Conservation (phyloP, 192 early-diverging fungal species). For the Backusella luteola region DNA sequence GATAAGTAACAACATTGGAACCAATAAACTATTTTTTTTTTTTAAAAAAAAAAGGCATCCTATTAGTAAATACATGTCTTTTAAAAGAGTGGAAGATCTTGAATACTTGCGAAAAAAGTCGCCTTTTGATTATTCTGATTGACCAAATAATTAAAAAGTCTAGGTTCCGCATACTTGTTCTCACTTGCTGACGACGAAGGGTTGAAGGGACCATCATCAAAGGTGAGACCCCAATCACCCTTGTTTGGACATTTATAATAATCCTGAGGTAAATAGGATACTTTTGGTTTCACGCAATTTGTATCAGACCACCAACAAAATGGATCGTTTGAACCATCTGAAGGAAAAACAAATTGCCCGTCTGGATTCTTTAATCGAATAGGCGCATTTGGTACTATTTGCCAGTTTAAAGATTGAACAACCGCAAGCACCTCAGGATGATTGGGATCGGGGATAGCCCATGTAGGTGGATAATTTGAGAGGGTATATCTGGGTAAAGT, state of each 20-base stretch:
- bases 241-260: conserved; percentile 14
- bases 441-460: conserved; percentile 29
- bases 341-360: conserved; percentile 15
- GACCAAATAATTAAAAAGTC: conserved; percentile 19
- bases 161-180: conserved; percentile 12
- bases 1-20: conserved; percentile 31
- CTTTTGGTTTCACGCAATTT: conserved; percentile 20
- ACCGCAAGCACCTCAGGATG: conserved; percentile 19
- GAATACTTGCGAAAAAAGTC: conserved; percentile 20
- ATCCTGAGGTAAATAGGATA: conserved; percentile 26
- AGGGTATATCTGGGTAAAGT: conserved; percentile 3
- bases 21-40: conserved; percentile 35
- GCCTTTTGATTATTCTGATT: conserved; percentile 16
- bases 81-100: not conserved
- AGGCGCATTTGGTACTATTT: conserved; percentile 24
- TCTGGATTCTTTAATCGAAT: conserved; percentile 13
- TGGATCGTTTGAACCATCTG: not conserved
- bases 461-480: conserved; percentile 21
- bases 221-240: conserved; percentile 22
- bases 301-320: conserved; percentile 24
- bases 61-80: too few relatives aligned
- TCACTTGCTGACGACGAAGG: not conserved
- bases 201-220: conserved; percentile 27
- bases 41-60: not conserved
- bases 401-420: conserved; percentile 23